These are phyloP conservation scores for Aspergillus novofumigatus DNA, from an alignment of 2,329 filamentous ascomycete species.

Conservation along the genomic window DNA sequence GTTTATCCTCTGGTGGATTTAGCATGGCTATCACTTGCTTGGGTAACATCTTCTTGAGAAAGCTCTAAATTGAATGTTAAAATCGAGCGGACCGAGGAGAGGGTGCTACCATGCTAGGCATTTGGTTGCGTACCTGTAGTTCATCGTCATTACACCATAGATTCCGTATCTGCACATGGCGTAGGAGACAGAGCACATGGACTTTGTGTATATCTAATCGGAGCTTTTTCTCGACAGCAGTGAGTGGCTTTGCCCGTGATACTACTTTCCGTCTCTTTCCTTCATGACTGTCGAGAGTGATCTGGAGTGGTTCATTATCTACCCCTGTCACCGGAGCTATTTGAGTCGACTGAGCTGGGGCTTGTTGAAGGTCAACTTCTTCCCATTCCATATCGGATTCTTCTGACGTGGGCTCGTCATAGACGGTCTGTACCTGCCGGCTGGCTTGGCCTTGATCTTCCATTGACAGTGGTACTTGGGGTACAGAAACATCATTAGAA, in stretches of 20 bases:
- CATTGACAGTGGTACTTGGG: constrained; percentile 11
- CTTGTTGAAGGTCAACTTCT: constrained; percentile 49
- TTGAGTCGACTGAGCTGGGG: constrained; percentile 20
- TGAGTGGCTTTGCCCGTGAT: constrained; percentile 49
- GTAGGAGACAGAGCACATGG: constrained; percentile 77
- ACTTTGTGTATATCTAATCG: constrained; percentile 79
- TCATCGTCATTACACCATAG: constrained; percentile 78
- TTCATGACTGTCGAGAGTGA: constrained; percentile 34
- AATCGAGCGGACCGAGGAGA: background rate
- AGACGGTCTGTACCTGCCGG: constrained; percentile 28
- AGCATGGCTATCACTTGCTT: constrained; percentile 64
- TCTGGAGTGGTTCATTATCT: constrained; percentile 29
- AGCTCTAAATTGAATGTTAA: constrained; percentile 22
- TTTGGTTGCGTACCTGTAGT: constrained; percentile 52
- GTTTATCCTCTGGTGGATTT: constrained; percentile 61
- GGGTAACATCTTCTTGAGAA: constrained; percentile 61
- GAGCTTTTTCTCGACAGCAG: constrained; percentile 53
- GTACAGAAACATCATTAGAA: background rate
- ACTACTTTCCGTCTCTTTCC: constrained; percentile 20
- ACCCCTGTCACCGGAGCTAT: constrained; percentile 11
- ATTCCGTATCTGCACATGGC: constrained; percentile 74
- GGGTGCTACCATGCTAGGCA: background rate
- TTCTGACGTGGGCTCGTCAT: constrained; percentile 46
- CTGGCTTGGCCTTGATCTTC: constrained; percentile 7
- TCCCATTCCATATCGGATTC: constrained; percentile 64